A percentile compares a stretch with the other conserved stretches of the same genome.
These are phyloP conservation scores for Rhodotorula sp. DNA, from an alignment of 1,284 basidiomycete species.

Conservation along the genomic window DNA sequence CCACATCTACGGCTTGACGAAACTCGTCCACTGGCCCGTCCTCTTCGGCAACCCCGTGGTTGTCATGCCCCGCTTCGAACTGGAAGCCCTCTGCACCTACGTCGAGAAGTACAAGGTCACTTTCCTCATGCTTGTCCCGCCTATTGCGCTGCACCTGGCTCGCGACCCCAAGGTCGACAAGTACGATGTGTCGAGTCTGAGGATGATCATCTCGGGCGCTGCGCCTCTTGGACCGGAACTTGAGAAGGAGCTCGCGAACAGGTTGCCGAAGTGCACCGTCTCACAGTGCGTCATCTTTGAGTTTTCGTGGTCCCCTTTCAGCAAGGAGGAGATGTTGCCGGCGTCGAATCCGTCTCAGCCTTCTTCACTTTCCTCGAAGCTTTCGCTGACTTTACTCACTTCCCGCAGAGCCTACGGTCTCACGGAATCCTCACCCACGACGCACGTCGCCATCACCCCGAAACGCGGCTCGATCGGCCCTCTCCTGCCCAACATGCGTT, in stretches of 20 bases:
- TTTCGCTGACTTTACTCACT: neutral
- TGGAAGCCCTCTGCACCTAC: constrained; percentile 64
- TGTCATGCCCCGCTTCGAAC: constrained; percentile 70
- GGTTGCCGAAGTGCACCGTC: constrained; percentile 48
- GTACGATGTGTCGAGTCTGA: constrained; percentile 65
- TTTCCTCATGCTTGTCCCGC: constrained; percentile 70
- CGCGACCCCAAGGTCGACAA: constrained; percentile 62
- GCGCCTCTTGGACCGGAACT: constrained; percentile 72
- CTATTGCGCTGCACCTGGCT: constrained; percentile 70
- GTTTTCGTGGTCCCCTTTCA: neutral
- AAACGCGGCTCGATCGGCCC: constrained; percentile 65
- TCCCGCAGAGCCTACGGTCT: constrained; percentile 64
- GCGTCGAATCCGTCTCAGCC: too few relatives aligned
- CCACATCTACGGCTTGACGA: constrained; percentile 33
- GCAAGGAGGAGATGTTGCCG: too few relatives aligned
- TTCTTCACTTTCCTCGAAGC: too few relatives aligned
- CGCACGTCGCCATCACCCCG: constrained; percentile 49
- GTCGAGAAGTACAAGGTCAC: constrained; percentile 67
- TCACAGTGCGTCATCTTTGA: constrained; percentile 37
- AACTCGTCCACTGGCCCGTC: constrained; percentile 62
- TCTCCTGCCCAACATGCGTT: constrained; percentile 73
- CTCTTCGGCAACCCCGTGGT: constrained; percentile 61
- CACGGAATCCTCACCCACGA: constrained; percentile 70
- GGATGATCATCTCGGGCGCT: constrained; percentile 68
- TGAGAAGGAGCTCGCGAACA: constrained; percentile 54